These are phyloP conservation scores for Erodium moschatum DNA, from an alignment of 441 rosid genomes.

Conservation along the genomic window DNA sequence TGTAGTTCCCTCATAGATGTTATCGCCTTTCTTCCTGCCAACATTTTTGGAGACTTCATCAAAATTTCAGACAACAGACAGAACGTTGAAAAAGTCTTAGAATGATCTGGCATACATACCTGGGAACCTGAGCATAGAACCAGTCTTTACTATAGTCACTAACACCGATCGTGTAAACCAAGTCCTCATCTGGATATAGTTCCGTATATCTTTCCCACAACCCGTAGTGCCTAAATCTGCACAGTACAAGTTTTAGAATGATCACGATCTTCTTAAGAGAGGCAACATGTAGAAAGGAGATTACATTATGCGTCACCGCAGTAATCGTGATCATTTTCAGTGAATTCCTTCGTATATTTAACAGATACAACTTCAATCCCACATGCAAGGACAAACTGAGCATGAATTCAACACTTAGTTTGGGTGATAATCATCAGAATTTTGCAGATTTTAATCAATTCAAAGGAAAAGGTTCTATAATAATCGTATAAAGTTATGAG, in stretches of 20 bases:
- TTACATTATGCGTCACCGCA: not conserved
- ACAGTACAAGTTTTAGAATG: conserved; percentile 5
- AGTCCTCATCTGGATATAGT: conserved; percentile 41
- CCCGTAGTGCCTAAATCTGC: conserved; percentile 60
- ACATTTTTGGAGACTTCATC: not conserved
- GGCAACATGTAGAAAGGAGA: conserved; percentile 1
- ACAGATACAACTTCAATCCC: not conserved
- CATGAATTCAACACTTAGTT: not conserved
- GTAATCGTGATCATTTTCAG: not conserved
- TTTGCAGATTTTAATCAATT: not conserved
- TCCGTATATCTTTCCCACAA: conserved; percentile 61
- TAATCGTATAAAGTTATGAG: not conserved
- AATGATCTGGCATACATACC: conserved; percentile 4
- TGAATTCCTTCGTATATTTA: not conserved
- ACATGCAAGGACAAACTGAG: not conserved
- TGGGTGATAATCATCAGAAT: not conserved
- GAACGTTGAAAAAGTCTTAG: not conserved
- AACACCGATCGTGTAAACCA: conserved; percentile 38
- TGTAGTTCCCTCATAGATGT: conserved; percentile 48
- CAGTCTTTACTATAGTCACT: conserved; percentile 44
- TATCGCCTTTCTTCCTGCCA: conserved; percentile 49
- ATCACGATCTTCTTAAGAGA: not conserved
- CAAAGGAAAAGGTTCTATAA: not conserved
- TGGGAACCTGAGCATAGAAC: conserved; percentile 55
- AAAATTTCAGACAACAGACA: not conserved